Conservation (phyloP, 2,329 filamentous ascomycete genomes). For the Sarocladium strictum region DNA sequence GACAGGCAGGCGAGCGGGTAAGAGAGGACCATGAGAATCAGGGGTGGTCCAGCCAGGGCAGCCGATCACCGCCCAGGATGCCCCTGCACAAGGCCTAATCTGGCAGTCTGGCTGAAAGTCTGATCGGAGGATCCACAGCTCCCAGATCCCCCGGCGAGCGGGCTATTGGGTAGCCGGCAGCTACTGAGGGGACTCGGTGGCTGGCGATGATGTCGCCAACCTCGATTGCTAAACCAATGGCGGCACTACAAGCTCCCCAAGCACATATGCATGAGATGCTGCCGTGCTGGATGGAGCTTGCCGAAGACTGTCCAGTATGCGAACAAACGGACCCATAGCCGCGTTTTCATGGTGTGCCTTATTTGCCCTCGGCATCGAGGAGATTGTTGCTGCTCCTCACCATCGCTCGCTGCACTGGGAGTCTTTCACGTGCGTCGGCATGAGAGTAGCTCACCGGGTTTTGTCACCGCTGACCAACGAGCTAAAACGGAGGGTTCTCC, state of each 20-base stretch:
- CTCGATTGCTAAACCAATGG: background rate
- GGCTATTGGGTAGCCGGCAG: background rate
- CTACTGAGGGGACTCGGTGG: background rate
- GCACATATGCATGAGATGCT: constrained; percentile 7
- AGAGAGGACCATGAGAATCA: constrained; percentile 6
- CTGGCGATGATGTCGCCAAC: background rate
- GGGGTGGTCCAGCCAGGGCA: background rate
- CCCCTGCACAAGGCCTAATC: constrained; percentile 1
- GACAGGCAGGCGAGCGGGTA: constrained; percentile 8
- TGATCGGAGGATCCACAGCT: background rate
- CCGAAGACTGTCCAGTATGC: background rate
- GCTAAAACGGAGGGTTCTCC: background rate
- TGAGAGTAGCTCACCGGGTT: background rate
- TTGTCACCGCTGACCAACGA: background rate
- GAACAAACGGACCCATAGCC: background rate
- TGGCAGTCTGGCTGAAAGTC: background rate
- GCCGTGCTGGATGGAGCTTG: background rate
- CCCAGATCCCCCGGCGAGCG: background rate
- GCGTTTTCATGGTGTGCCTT: background rate
- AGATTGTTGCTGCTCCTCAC: background rate
- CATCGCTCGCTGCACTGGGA: background rate
- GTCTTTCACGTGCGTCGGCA: too few species aligned
- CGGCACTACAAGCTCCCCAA: too few species aligned
- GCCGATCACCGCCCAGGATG: background rate
- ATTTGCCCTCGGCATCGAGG: background rate